phyloP scores from a whole-genome alignment of 2,329 filamentous ascomycete genomes.

The Scedosporium dehoogii region DNA sequence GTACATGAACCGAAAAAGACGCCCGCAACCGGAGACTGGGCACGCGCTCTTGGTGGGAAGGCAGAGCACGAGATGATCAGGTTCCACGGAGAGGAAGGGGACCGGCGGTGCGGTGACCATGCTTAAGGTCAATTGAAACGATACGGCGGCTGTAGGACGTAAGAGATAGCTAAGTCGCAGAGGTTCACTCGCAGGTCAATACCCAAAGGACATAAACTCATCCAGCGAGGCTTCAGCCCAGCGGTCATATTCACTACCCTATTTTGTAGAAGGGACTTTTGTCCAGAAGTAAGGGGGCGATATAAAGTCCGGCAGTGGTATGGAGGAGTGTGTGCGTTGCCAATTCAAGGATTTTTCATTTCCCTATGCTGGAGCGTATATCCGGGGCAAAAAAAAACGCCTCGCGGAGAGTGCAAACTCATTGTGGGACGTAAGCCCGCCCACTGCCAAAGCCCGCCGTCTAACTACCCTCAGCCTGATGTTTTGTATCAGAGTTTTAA shows the following conservation, averaged over 20 bases:
- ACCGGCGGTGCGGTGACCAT: too few relatives aligned
- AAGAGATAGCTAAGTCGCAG: too few relatives aligned
- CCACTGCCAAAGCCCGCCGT: conserved; percentile 6
- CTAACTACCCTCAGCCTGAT: conserved; percentile 7
- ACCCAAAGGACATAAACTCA: background rate
- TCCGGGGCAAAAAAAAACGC: conserved; percentile 4
- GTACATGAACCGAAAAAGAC: too few relatives aligned
- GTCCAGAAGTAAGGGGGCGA: background rate
- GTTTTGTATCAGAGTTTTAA: conserved; percentile 6
- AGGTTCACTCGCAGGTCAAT: too few relatives aligned
- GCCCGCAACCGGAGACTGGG: too few relatives aligned
- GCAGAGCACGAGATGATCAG: too few relatives aligned
- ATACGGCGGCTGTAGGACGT: too few relatives aligned
- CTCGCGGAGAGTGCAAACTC: conserved; percentile 4
- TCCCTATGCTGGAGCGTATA: conserved; percentile 5
- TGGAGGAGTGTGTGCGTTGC: background rate
- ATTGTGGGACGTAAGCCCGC: background rate
- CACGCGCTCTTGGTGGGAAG: too few relatives aligned
- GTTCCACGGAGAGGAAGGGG: too few relatives aligned
- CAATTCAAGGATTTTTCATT: conserved; percentile 3
- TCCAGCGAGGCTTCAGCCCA: background rate
- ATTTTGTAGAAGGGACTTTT: background rate
- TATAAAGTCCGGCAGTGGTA: background rate
- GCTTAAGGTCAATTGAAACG: too few relatives aligned
- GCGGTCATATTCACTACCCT: background rate